Percentiles rank a stretch among this genome's conserved stretches.
Conservation (phyloP, 2,329 filamentous ascomycete genomes). For the Beauveria medogensis region DNA sequence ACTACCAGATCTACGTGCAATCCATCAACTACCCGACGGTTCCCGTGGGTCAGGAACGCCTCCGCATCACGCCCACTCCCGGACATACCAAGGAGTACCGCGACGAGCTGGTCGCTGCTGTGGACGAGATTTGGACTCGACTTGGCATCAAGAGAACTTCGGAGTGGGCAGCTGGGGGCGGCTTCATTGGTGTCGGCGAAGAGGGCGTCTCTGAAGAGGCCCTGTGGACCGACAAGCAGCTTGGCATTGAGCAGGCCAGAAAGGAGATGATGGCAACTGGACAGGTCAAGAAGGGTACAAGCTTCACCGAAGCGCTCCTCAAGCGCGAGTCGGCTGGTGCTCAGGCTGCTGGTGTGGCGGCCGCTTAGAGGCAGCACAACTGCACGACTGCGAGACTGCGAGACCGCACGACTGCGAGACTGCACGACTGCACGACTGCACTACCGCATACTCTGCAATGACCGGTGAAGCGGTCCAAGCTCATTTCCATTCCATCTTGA, state of each 20-base stretch:
- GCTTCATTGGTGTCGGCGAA: slow-evolving; percentile 90
- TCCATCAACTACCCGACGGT: slow-evolving; percentile 99
- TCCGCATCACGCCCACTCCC: slow-evolving; percentile 92
- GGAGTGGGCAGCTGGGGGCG: slow-evolving; percentile 84
- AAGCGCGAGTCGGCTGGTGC: slow-evolving; percentile 41
- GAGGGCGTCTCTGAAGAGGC: slow-evolving; percentile 54
- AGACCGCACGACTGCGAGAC: too few species aligned
- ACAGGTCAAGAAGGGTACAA: slow-evolving; percentile 21
- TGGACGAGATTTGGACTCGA: slow-evolving; percentile 82
- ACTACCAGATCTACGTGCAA: slow-evolving; percentile 94
- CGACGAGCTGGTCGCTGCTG: slow-evolving; percentile 72
- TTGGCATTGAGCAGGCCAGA: slow-evolving; percentile 63
- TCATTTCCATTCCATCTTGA: background rate
- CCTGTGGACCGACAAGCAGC: slow-evolving; percentile 89
- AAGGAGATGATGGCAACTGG: slow-evolving; percentile 49
- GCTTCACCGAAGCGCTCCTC: slow-evolving; percentile 51
- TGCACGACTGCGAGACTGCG: too few species aligned
- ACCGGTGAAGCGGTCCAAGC: background rate
- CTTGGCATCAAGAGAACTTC: slow-evolving; percentile 87
- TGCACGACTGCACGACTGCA: too few species aligned
- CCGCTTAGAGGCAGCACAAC: slow-evolving; percentile 14
- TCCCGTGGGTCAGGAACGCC: slow-evolving; percentile 91
- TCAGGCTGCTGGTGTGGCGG: slow-evolving; percentile 20
- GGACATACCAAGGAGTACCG: slow-evolving; percentile 81
- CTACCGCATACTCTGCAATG: background rate